A percentile compares a stretch with the other conserved stretches of the same genome.
Conservation (phyloP, 768 basidiomycete species). For the Trametes punicea region DNA sequence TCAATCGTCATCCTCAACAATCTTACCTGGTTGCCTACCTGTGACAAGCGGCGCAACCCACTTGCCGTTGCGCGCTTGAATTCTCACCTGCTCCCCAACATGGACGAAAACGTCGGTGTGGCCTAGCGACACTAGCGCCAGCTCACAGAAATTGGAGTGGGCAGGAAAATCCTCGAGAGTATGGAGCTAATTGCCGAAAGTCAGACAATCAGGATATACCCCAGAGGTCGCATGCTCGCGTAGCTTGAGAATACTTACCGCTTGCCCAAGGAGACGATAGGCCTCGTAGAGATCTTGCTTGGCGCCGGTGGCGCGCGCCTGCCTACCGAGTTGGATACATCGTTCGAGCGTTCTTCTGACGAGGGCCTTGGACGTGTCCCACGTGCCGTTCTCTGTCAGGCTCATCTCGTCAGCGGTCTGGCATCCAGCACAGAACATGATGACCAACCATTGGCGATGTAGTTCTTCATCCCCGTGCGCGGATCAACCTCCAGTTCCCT, state of each 20-base stretch:
- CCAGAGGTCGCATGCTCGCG: not conserved
- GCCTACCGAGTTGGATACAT: conserved; percentile 78
- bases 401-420: not conserved
- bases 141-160: conserved; percentile 89
- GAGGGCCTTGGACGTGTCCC: conserved; percentile 85
- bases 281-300: conserved; percentile 76
- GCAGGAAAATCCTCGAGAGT: conserved; percentile 87
- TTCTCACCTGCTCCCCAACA: conserved; percentile 74
- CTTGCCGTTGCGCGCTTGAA: conserved; percentile 72
- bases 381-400: conserved; percentile 56
- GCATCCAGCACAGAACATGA: not conserved
- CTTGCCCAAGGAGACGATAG: conserved; percentile 74
- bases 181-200: conserved; percentile 50
- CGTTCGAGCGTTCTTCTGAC: conserved; percentile 68
- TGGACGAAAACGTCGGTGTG: conserved; percentile 78
- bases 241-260: conserved; percentile 37
- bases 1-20: not conserved
- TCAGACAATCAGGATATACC: not conserved
- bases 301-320: conserved; percentile 50
- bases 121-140: conserved; percentile 72
- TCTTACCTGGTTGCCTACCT: conserved; percentile 35
- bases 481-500: conserved; percentile 83
- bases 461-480: conserved; percentile 91
- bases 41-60: conserved; percentile 82
- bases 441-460: conserved; percentile 72